Base-by-base conservation (phyloP, 2,329 filamentous ascomycete species). In the Mycosphaerella arachidis region DNA sequence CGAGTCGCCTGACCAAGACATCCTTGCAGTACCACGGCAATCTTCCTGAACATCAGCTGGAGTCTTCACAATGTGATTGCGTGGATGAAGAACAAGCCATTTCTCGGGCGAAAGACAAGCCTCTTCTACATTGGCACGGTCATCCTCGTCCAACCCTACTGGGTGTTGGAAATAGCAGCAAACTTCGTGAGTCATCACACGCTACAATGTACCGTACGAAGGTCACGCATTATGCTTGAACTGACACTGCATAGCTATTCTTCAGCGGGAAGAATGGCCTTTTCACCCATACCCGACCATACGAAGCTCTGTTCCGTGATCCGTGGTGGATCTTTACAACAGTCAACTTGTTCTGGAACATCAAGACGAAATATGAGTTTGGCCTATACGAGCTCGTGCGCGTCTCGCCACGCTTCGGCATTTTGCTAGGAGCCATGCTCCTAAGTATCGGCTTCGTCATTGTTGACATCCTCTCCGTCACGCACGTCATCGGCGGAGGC, bases 291-390 rank as follows among this genome's bases (percentile, higher is more conserved):
- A 86, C 84, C 0, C 73, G 85, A 18, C 85, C 85, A 0, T 81
- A 81, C 54, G 85, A 88, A 70, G 82, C 84, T 2, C 69, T 87
- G 0, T 85, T 84, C 66, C 79, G 84, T 9, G 86, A 88, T 63
- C 86, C 86, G 0, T 88, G 86, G 86, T 88, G 86, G 86, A 80
- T 88, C 18, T 85, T 86, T 64, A 86, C 85, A 0, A 82, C 81
- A 1, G 66, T 80, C 61, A 83, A 78, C 24, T 75, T 89, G 3
- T 82, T 87, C 70, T 86, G 81, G 76, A 84, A 85, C 50, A 86
- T 88, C 69, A 84, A 84, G 60, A 79, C 76, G 30, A 79, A 83
- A 48, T 88, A 88, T 71, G 81, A 84, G 51, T 82, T 88, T 63
- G 78, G 78, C 2, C 72, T 65, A 33, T 67, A 78, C 48, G 83